A percentile compares a stretch with the other conserved stretches of the same genome.
phyloP scores from a whole-genome alignment of 2,329 filamentous ascomycete species.

The Cytospora piceae region DNA sequence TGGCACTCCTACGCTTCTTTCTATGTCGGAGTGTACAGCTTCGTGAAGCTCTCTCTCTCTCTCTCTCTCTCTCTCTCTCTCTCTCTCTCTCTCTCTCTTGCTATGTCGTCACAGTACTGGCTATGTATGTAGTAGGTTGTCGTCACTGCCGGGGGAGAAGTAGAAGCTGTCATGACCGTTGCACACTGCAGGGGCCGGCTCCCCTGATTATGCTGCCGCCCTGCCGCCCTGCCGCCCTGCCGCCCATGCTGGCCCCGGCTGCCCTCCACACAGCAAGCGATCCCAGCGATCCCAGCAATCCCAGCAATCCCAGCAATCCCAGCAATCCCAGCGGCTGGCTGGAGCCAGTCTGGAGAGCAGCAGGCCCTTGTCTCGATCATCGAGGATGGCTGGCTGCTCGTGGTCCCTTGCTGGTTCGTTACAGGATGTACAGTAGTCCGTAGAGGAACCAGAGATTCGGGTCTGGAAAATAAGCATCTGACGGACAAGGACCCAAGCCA shows the following conservation, averaged over 20 bases:
- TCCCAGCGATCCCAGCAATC: not conserved
- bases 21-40: not conserved
- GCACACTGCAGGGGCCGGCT: not conserved
- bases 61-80: not conserved
- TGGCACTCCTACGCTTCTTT: not conserved
- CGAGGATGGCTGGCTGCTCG: slow-evolving; percentile 17
- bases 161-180: not conserved
- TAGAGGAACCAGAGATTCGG: slow-evolving; percentile 30
- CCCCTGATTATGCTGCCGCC: not conserved
- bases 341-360: not conserved
- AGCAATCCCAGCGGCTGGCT: not conserved
- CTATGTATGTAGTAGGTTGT: not conserved
- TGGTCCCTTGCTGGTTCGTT: slow-evolving; percentile 12
- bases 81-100: not conserved
- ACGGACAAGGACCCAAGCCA: slow-evolving; percentile 11
- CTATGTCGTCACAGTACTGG: too few relatives aligned
- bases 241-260: not conserved
- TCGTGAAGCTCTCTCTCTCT: not conserved
- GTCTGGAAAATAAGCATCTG: slow-evolving; percentile 26
- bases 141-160: not conserved
- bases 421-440: not conserved
- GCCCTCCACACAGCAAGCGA: slow-evolving; percentile 1
- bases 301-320: not conserved
- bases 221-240: not conserved
- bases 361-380: not conserved